Evolutionary conservation across 1,284 basidiomycete species (phyloP).

Genomic region (Ustilago hordei): DNA sequence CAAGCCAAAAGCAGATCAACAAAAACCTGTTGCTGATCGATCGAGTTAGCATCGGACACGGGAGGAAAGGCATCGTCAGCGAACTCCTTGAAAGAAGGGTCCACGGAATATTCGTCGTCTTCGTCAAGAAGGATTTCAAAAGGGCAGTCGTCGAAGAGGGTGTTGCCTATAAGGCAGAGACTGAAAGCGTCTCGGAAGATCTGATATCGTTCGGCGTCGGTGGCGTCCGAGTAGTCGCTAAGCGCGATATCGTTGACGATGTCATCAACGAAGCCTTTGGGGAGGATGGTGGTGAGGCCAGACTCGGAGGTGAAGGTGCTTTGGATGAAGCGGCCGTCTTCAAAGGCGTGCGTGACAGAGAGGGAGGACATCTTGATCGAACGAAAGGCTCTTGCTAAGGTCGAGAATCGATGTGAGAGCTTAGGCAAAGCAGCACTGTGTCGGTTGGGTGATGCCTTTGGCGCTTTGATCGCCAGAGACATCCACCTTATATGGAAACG

Average conservation of each 20-base stretch:
- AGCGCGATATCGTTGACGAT: not conserved
- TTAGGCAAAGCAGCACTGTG: not conserved
- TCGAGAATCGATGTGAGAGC: not conserved
- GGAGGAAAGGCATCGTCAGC: not conserved
- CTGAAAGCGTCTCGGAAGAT: not conserved
- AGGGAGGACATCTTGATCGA: slow-evolving; percentile 1
- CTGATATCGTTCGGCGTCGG: not conserved
- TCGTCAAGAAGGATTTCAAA: slow-evolving; percentile 1
- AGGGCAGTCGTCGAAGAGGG: not conserved
- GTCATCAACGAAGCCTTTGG: not conserved
- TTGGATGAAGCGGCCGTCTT: not conserved
- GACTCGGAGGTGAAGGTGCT: not conserved
- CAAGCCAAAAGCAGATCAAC: not conserved
- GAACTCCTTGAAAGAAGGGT: not conserved
- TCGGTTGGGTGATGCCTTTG: not conserved
- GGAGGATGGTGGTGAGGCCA: not conserved
- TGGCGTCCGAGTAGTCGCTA: not conserved
- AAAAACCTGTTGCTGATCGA: not conserved
- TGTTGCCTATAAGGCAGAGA: not conserved
- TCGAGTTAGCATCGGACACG: not conserved
- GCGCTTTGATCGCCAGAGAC: not conserved
- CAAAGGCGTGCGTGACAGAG: not conserved
- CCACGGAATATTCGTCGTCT: not conserved
- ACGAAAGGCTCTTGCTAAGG: not conserved
- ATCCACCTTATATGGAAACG: not conserved